phyloP scores from a whole-genome alignment of 306 rosid species.

The Sechiopsis laciniata region DNA sequence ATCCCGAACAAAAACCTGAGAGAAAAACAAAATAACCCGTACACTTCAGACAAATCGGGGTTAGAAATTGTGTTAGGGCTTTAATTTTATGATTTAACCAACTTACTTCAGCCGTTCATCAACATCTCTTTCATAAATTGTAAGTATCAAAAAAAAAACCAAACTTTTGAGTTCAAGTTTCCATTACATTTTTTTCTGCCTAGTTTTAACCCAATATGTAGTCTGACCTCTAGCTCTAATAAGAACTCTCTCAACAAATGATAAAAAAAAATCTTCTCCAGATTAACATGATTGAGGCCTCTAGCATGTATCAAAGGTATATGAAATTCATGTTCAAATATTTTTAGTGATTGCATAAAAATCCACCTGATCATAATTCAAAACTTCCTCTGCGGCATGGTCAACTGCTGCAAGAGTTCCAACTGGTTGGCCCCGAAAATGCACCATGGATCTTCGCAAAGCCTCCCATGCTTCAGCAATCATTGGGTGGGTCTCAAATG shows the following conservation, averaged over 20 bases:
- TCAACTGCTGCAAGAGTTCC: slow-evolving; percentile 25
- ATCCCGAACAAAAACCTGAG: slow-evolving; percentile 27
- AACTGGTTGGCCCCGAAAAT: slow-evolving; percentile 28
- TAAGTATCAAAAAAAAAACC: neutral
- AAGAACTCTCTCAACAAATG: too few species aligned
- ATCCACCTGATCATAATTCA: slow-evolving; percentile 26
- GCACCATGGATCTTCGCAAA: slow-evolving; percentile 23
- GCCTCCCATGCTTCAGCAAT: slow-evolving; percentile 26
- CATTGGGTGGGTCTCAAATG: slow-evolving; percentile 28
- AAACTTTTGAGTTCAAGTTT: neutral
- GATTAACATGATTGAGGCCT: too few species aligned
- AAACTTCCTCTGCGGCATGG: slow-evolving; percentile 28
- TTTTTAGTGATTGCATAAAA: neutral
- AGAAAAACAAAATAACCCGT: neutral
- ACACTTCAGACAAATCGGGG: neutral
- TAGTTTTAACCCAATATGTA: neutral
- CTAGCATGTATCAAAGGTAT: neutral
- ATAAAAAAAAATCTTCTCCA: too few species aligned
- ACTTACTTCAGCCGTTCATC: neutral
- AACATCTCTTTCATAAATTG: neutral
- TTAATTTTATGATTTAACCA: slow-evolving; percentile 12
- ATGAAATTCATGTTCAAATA: neutral
- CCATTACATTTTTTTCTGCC: neutral
- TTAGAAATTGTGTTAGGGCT: neutral
- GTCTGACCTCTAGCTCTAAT: neutral